Conservation (phyloP, 257 asterid genomes). For the Apocynum venetum region DNA sequence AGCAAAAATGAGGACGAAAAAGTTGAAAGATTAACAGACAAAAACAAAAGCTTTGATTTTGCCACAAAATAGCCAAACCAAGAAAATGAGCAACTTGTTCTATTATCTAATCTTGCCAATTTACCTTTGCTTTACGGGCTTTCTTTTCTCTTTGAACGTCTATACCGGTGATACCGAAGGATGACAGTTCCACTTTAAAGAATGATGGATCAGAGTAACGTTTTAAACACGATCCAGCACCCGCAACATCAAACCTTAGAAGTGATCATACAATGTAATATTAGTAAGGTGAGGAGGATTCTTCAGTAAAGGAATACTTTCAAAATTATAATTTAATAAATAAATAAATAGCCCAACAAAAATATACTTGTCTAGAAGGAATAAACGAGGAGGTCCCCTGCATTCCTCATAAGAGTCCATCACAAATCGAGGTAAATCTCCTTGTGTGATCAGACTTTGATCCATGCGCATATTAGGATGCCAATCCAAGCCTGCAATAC, state of each 20-base stretch:
- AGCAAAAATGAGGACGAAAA: neutral
- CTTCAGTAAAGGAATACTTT: slow-evolving; percentile 4
- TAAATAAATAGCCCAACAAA: neutral
- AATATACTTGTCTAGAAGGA: slow-evolving; percentile 91
- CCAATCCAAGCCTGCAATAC: slow-evolving; percentile 79
- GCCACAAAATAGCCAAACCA: neutral
- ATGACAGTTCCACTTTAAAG: slow-evolving; percentile 54
- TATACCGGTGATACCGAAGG: slow-evolving; percentile 34
- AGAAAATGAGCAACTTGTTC: neutral
- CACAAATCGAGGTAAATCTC: slow-evolving; percentile 86
- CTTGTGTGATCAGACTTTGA: slow-evolving; percentile 66
- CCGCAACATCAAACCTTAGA: slow-evolving; percentile 89
- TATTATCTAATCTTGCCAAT: neutral
- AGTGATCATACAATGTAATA: slow-evolving; percentile 6
- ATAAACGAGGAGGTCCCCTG: slow-evolving; percentile 95
- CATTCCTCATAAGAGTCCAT: slow-evolving; percentile 98
- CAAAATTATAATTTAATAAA: neutral
- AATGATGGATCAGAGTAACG: slow-evolving; percentile 95
- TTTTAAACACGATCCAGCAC: slow-evolving; percentile 95
- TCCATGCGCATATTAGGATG: slow-evolving; percentile 60
- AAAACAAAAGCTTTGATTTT: neutral
- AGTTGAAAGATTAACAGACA: neutral
- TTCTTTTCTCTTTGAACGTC: slow-evolving; percentile 72
- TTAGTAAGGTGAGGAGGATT: slow-evolving; percentile 1
- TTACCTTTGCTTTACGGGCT: slow-evolving; percentile 80